These are phyloP conservation scores for Phytophthora uliginosa DNA, from an alignment of 352 stramenopile genomes.

Conservation along the genomic window DNA sequence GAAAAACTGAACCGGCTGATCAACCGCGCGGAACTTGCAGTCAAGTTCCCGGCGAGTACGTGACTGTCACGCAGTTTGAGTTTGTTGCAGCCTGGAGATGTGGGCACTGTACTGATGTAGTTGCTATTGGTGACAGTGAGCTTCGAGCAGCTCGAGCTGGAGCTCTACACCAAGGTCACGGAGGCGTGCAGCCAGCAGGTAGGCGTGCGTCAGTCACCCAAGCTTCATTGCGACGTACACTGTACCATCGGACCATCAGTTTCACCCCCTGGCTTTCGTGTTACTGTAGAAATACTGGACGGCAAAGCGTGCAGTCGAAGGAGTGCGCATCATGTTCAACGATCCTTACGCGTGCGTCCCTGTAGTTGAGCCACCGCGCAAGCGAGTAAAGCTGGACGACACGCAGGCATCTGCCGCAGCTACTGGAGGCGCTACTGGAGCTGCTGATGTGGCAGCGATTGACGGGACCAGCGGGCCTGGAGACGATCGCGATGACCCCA, in stretches of 20 bases:
- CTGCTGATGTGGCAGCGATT: conserved; percentile 25
- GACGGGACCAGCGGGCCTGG: conserved; percentile 22
- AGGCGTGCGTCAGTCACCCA: neutral
- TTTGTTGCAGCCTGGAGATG: neutral
- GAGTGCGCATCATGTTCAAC: conserved; percentile 83
- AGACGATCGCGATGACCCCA: conserved; percentile 33
- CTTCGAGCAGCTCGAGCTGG: conserved; percentile 88
- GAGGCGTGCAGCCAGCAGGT: conserved; percentile 74
- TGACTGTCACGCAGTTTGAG: neutral
- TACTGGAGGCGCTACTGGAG: conserved; percentile 10
- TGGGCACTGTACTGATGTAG: neutral
- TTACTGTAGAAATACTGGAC: conserved; percentile 71
- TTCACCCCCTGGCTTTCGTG: neutral
- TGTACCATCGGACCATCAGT: neutral
- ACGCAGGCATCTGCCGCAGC: conserved; percentile 13
- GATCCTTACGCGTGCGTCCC: conserved; percentile 78
- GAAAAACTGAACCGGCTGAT: conserved; percentile 88
- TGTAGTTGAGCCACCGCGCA: conserved; percentile 75
- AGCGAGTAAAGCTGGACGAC: conserved; percentile 72
- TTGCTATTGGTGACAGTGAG: conserved; percentile 56
- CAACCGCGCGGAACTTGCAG: conserved; percentile 85
- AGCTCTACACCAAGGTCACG: conserved; percentile 77
- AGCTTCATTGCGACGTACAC: neutral
- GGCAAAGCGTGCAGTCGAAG: conserved; percentile 76
- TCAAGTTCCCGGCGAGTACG: conserved; percentile 78